These are phyloP conservation scores for Ustilaginoidea virens DNA, from an alignment of 2,329 filamentous ascomycete species.

Conservation along the genomic window DNA sequence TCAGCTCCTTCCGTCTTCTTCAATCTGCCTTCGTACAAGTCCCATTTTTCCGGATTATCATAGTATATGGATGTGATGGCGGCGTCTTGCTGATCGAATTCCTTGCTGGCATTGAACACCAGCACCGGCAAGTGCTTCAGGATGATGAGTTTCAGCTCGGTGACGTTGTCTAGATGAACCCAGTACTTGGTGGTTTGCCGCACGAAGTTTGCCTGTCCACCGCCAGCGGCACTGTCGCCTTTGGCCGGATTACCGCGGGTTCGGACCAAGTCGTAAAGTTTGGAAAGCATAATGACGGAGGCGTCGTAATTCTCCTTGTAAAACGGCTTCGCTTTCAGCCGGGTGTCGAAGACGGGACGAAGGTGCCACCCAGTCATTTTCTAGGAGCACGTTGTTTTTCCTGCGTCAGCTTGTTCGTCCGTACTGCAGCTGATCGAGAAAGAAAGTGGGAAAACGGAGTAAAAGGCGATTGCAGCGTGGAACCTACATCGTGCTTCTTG, in stretches of 20 bases:
- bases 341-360: conserved; percentile 86
- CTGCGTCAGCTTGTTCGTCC: too few relatives aligned
- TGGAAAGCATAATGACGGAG: conserved; percentile 87
- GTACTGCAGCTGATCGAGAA: too few relatives aligned
- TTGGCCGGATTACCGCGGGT: conserved; percentile 85
- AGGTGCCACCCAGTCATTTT: conserved; percentile 93
- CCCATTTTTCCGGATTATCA: conserved; percentile 88
- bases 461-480: neutral
- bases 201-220: conserved; percentile 86
- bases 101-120: conserved; percentile 94
- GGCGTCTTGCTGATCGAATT: conserved; percentile 78
- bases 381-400: too few relatives aligned
- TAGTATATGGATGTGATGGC: conserved; percentile 98
- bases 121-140: conserved; percentile 93
- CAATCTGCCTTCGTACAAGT: conserved; percentile 81
- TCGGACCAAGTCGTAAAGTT: conserved; percentile 85
- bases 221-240: conserved; percentile 83
- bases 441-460: too few relatives aligned
- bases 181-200: conserved; percentile 98
- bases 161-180: conserved; percentile 97
- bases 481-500: conserved; percentile 88
- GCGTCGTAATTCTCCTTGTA: conserved; percentile 98
- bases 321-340: conserved; percentile 91
- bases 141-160: conserved; percentile 93
- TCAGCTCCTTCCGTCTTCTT: conserved; percentile 98